These are phyloP conservation scores for Metrosideros polymorpha DNA, from an alignment of 441 rosid species.

Conservation along the genomic window DNA sequence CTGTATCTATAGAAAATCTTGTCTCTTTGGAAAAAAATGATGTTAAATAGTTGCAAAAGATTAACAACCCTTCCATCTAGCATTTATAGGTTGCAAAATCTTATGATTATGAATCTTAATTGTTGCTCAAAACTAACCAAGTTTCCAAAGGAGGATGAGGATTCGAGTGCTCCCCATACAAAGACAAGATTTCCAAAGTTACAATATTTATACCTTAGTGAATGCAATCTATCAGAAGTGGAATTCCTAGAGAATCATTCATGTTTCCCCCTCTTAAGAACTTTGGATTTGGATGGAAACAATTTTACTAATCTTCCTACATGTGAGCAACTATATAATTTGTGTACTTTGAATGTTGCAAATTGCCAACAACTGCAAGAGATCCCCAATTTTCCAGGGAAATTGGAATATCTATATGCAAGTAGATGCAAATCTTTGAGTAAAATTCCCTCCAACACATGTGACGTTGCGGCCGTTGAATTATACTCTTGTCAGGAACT, in stretches of 20 bases:
- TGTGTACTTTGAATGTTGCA: accelerated
- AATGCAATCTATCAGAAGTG: background rate
- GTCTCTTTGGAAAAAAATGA: background rate
- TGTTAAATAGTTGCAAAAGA: background rate
- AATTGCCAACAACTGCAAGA: background rate
- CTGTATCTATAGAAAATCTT: background rate
- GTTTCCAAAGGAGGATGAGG: background rate
- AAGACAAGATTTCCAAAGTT: background rate
- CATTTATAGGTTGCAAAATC: background rate
- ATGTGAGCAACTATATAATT: background rate
- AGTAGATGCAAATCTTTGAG: background rate
- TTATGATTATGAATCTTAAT: accelerated
- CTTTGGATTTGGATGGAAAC: accelerated
- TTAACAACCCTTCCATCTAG: background rate
- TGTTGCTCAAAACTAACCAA: background rate
- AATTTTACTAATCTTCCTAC: background rate
- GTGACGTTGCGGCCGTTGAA: accelerated
- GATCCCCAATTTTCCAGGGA: background rate
- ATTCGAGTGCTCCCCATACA: background rate
- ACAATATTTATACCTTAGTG: accelerated
- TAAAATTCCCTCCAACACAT: background rate
- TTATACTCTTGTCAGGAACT: too few relatives aligned
- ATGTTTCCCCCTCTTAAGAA: accelerated
- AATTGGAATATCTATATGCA: accelerated
- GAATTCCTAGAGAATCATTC: background rate